Conservation (phyloP, 306 rosid genomes). For the peach (Prunus persica) region Prunus_persica_NCBIv2 NC_034012.1:3278001-3278500, state of each 20-base stretch:
- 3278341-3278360: slow-evolving; percentile 3
- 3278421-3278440: too few species aligned
- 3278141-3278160: neutral
- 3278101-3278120: neutral
- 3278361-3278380: neutral
- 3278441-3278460: too few species aligned
- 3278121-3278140: neutral
- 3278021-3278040: slow-evolving; percentile 86
- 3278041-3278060: slow-evolving; percentile 92
- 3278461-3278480: too few species aligned
- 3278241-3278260: neutral
- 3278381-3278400: too few species aligned
- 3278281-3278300: neutral
- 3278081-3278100: slow-evolving; percentile 31
- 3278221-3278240: slow-evolving; percentile 19
- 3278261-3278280: neutral
- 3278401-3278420: too few species aligned
- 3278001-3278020: slow-evolving; percentile 86
- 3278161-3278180: too few species aligned
- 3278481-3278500: too few species aligned
- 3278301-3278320: neutral
- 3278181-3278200: neutral
- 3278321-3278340: neutral
- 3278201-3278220: slow-evolving; percentile 39
- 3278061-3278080: slow-evolving; percentile 51